Percentiles rank a stretch among this genome's conserved stretches.
These are phyloP conservation scores for Lachancea waltii DNA, from an alignment of 805 yeast species.

Conservation along the genomic window DNA sequence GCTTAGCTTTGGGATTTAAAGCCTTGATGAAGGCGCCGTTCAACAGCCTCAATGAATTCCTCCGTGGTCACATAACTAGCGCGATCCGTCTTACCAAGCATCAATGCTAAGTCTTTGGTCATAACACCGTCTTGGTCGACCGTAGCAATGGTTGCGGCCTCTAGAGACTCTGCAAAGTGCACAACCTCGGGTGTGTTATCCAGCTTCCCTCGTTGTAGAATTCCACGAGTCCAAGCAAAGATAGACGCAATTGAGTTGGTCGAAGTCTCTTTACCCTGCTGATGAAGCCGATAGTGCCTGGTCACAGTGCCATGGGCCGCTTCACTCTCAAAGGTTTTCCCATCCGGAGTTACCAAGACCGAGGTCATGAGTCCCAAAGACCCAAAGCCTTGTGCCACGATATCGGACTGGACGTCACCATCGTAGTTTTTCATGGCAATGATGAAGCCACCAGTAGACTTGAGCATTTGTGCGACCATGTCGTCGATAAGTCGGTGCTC, in stretches of 20 bases:
- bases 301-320: conserved; percentile 99
- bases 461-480: conserved; percentile 98
- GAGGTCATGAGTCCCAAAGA: conserved; percentile 97
- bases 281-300: conserved; percentile 92
- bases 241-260: conserved; percentile 97
- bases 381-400: conserved; percentile 97
- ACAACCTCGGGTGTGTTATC: conserved; percentile 83
- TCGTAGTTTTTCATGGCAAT: conserved; percentile 97
- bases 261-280: conserved; percentile 94
- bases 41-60: conserved; percentile 82
- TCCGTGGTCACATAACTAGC: conserved; percentile 81
- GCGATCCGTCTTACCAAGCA: conserved; percentile 81
- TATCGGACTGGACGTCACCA: conserved; percentile 95
- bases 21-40: conserved; percentile 45
- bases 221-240: conserved; percentile 94
- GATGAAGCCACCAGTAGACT: conserved; percentile 89
- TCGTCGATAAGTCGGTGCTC: conserved; percentile 96
- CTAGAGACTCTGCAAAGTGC: conserved; percentile 70
- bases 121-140: conserved; percentile 78
- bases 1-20: conserved; percentile 11
- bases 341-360: conserved; percentile 94
- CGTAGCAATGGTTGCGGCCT: conserved; percentile 79
- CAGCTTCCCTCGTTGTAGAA: conserved; percentile 84
- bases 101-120: conserved; percentile 95
- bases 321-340: conserved; percentile 90